These are phyloP conservation scores for Paxillus rubicundulus DNA, from an alignment of 768 basidiomycete genomes.

Conservation along the genomic window DNA sequence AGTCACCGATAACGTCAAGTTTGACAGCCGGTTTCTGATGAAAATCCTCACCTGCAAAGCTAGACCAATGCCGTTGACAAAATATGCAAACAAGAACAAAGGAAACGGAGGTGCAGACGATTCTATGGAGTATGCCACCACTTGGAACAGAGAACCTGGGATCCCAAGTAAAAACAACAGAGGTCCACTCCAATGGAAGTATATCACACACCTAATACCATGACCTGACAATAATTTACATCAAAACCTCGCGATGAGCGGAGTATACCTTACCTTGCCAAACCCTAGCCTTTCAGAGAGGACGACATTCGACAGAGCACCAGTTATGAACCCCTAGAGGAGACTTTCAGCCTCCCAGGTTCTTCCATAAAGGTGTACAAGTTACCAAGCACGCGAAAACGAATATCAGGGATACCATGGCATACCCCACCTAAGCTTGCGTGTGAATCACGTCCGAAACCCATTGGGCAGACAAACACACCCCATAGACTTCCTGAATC, in stretches of 20 bases:
- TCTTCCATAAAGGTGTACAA: not conserved
- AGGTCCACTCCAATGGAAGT: not conserved
- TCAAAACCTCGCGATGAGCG: not conserved
- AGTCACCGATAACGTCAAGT: not conserved
- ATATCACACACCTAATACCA: constrained; percentile 34
- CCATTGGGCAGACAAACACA: constrained; percentile 13
- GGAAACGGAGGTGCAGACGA: constrained; percentile 63
- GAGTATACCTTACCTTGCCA: constrained; percentile 33
- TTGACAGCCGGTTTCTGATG: not conserved
- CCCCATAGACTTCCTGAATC: constrained; percentile 58
- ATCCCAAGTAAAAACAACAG: not conserved
- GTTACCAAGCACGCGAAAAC: constrained; percentile 46
- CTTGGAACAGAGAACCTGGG: constrained; percentile 50
- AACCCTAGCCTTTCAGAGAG: constrained; percentile 44
- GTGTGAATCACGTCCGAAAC: not conserved
- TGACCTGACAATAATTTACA: constrained; percentile 29
- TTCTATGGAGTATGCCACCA: constrained; percentile 53
- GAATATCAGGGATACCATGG: constrained; percentile 56
- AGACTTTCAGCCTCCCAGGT: constrained; percentile 17
- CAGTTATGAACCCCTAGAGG: constrained; percentile 41
- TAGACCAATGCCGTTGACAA: constrained; percentile 49
- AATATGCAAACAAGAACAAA: constrained; percentile 49
- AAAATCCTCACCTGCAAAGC: constrained; percentile 39
- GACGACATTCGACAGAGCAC: constrained; percentile 46
- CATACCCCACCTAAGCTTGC: constrained; percentile 42